Conservation (phyloP, 768 basidiomycete species). For the Leccinum imitatum region DNA sequence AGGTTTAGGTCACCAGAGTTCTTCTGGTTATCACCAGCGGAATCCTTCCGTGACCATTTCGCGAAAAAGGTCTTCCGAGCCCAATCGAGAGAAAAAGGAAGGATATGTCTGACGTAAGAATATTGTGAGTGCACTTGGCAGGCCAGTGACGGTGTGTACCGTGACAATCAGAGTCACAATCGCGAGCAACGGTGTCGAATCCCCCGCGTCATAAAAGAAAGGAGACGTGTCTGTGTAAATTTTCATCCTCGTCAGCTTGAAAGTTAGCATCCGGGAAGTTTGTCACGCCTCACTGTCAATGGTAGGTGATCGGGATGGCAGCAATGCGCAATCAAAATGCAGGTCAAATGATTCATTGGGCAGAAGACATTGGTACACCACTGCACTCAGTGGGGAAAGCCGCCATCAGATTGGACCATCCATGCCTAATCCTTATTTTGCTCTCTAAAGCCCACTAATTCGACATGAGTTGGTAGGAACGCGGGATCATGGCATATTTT, state of each 20-base stretch:
- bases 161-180: background rate
- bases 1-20: background rate
- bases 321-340: background rate
- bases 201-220: background rate
- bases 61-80: background rate
- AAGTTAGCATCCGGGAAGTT: background rate
- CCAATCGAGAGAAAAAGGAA: too few species aligned
- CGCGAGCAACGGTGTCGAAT: background rate
- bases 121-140: too few species aligned
- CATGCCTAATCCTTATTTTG: slow-evolving; percentile 18
- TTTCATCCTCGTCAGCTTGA: background rate
- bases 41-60: slow-evolving; percentile 4
- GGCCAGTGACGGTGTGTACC: too few species aligned
- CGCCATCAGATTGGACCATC: background rate
- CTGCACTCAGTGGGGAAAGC: background rate
- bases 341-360: background rate
- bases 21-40: slow-evolving; percentile 9
- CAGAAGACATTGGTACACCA: background rate
- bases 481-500: slow-evolving; percentile 5
- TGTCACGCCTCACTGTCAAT: background rate
- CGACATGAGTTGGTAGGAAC: slow-evolving; percentile 2
- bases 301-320: background rate
- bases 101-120: background rate
- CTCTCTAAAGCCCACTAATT: slow-evolving; percentile 50
- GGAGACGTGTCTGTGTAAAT: background rate